Base-by-base conservation (phyloP, 2,329 filamentous ascomycete species). In the Verticillium klebahnii region DNA sequence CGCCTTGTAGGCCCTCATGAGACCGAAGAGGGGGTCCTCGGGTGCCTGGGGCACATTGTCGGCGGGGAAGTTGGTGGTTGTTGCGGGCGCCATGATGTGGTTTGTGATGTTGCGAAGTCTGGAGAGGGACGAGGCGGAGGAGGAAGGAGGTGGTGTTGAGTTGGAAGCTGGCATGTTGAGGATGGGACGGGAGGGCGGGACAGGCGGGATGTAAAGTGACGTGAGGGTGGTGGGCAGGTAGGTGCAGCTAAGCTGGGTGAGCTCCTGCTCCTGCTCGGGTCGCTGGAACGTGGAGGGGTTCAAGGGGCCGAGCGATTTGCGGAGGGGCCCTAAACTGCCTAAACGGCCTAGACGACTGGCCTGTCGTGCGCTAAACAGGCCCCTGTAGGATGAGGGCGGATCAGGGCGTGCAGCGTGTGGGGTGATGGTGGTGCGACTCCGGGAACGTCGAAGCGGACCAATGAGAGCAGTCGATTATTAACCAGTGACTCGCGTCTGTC, bases 21-120 rank as follows among this genome's bases (percentile, higher is more conserved):
- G 81, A 62, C 94, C 93, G 74, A 99, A 99, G 73, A 99, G 86
- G 67, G 94, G 88, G 79, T 99, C 95, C 76, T 97, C 93, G 57
- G 95, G 93, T 64, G 95, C 95, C 78, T 94, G 89, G 70, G 93
- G 91, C 63, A 97, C 92, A 67, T 84, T 80, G 72, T 90, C 85
- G 71, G 89, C 84, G 64, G 88, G 85, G 80, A 97, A 97, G 72
- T 84, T 86, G 69, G 90, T 89, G 62, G 82, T 74, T 71, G 79
- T 77, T 70, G 78, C 74, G 66, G 86, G 82, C 72, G 87, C 84
- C 84, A 95, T 89, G 40, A 50, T 50, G 77, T 95, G 92, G 72
- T 80, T 82, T 69, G 84, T 82, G 70, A 92, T 84, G 70, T 80
- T 88, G 69, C 83, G 80, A 63, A 89, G 77, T 75, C 85, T 79